Evolutionary conservation across 805 yeast species (phyloP).

Genomic region (Sugiyamaella marilandica): DNA sequence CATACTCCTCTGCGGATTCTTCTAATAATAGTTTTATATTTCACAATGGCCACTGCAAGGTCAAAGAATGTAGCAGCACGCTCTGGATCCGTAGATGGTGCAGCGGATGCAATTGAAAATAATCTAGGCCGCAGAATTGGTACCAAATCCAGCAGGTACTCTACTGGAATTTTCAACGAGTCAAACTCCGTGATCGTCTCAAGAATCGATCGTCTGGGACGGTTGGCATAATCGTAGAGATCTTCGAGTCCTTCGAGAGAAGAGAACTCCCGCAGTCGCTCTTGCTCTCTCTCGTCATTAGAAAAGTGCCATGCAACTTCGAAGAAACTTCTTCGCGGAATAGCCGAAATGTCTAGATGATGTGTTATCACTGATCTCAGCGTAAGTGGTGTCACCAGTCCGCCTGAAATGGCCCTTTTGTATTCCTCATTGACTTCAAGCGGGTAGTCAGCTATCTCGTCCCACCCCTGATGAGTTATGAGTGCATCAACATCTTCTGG

Average conservation of each 20-base stretch:
- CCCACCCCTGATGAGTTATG: slow-evolving; percentile 70
- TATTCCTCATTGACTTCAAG: slow-evolving; percentile 36
- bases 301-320: slow-evolving; percentile 70
- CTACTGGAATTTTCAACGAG: slow-evolving; percentile 68
- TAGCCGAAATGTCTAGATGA: slow-evolving; percentile 75
- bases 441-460: slow-evolving; percentile 60
- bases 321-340: slow-evolving; percentile 84
- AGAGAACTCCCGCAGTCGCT: slow-evolving; percentile 68
- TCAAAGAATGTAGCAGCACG: slow-evolving; percentile 40
- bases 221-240: slow-evolving; percentile 81
- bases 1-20: slow-evolving; percentile 77
- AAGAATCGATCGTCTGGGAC: slow-evolving; percentile 83
- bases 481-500: slow-evolving; percentile 58
- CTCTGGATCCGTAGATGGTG: slow-evolving; percentile 7
- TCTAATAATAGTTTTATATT: slow-evolving; percentile 76
- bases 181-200: slow-evolving; percentile 83
- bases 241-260: slow-evolving; percentile 72
- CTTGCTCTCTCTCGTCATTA: slow-evolving; percentile 65
- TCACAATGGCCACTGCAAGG: slow-evolving; percentile 76
- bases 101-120: slow-evolving; percentile 72
- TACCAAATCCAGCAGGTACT: slow-evolving; percentile 67
- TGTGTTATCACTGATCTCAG: slow-evolving; percentile 66
- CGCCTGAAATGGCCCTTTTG: slow-evolving; percentile 34
- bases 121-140: slow-evolving; percentile 77
- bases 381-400: slow-evolving; percentile 57